Base-by-base conservation (phyloP, 108 stramenopile species). In the Cyclotella baltica region DNA sequence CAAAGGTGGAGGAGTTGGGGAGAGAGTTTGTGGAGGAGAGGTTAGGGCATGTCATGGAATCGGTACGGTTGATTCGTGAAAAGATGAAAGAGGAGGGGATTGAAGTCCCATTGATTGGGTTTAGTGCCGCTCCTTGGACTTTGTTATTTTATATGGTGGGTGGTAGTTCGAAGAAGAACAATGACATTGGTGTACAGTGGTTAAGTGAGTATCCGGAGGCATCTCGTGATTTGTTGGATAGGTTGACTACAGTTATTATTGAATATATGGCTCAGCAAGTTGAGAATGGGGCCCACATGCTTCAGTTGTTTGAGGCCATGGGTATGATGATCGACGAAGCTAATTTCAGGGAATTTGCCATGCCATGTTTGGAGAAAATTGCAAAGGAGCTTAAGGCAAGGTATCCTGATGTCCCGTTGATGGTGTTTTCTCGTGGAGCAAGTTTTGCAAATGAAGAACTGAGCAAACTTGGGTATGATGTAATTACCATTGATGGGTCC, bases 111-210 rank as follows among this genome's bases (percentile, higher is more conserved):
- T 83, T 98, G 13, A 96, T 97, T 76, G 98, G 98, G 23, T 98
- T 98, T 72, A 92, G 92, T 51, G 97, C 96, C 13, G 96, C 97
- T 27, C 98, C 98, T 4, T 98, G 94, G 94, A 98, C 98, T 8
- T 87, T 98, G 16, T 77, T 98, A 46, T 98, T 92, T 81, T 98
- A 98, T 84, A 96, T 97, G 92, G 95, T 98, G 5, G 98, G 98
- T 25, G 98, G 97, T 68, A 91, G 90, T 11, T 94, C 93, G 46
- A 94, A 95, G 70, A 95, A 94, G 81, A 97, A 97, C 70, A 86
- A 72, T 34, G 85, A 91, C 10, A 85, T 87, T 56, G 98, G 96
- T 16, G 84, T 89, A 71, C 67, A 88, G 31, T 98, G 96, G 94
- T 73, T 97, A 20, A 67, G 75, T 18, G 79, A 93, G 28, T 76